phyloP scores from a whole-genome alignment of 805 yeast genomes.

The Hanseniaspora occidentalis region DNA sequence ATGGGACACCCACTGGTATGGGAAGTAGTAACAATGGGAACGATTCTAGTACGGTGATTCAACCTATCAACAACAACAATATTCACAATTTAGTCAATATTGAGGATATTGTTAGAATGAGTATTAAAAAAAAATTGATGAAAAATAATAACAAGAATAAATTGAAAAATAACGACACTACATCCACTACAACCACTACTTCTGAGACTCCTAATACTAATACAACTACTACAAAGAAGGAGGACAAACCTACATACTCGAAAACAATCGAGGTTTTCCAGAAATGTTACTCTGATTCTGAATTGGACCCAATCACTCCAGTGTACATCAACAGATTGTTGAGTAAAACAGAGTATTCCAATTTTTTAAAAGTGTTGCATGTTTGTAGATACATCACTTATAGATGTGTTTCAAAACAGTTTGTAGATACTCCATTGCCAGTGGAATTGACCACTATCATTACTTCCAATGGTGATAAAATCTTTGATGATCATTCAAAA shows the following conservation, averaged over 20 bases:
- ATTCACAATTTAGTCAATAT: constrained; percentile 5
- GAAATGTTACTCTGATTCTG: neutral
- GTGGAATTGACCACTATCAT: neutral
- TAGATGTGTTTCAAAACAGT: neutral
- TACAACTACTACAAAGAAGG: too few species aligned
- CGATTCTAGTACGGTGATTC: neutral
- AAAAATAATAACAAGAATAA: neutral
- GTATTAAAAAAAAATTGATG: constrained; percentile 4
- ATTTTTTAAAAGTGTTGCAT: constrained; percentile 1
- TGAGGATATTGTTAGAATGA: constrained; percentile 4
- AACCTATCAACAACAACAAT: neutral
- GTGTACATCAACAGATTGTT: neutral
- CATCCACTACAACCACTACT: too few species aligned
- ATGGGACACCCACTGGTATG: too few species aligned
- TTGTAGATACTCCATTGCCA: neutral
- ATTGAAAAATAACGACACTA: neutral
- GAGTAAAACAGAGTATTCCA: constrained; percentile 1
- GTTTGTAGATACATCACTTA: constrained; percentile 1
- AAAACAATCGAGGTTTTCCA: neutral
- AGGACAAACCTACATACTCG: neutral
- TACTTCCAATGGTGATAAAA: neutral
- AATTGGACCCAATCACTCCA: neutral
- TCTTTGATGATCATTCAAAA: neutral
- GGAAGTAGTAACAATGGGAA: neutral
- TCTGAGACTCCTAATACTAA: too few species aligned